A percentile compares a stretch with the other conserved stretches of the same genome.
phyloP scores from a whole-genome alignment of 2,329 filamentous ascomycete species.

The Capronia epimyces region DNA sequence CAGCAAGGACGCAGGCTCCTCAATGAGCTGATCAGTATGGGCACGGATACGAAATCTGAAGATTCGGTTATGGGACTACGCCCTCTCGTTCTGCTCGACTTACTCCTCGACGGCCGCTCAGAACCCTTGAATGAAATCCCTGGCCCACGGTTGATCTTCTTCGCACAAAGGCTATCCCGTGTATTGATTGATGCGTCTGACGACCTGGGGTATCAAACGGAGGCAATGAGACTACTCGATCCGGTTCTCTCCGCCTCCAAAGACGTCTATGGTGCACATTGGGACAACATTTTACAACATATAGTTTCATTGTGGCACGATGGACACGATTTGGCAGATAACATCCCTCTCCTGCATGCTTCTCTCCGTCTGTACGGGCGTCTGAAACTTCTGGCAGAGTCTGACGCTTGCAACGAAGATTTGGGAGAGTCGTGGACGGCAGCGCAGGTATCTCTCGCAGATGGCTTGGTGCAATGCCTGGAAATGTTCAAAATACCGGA shows the following conservation, averaged over 20 bases:
- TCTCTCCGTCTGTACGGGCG: conserved; percentile 65
- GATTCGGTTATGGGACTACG: conserved; percentile 3
- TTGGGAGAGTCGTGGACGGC: conserved; percentile 67
- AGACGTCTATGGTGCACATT: conserved; percentile 83
- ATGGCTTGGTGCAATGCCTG: conserved; percentile 48
- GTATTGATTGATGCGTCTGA: conserved; percentile 55
- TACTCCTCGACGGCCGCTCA: conserved; percentile 47
- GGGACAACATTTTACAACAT: conserved; percentile 61
- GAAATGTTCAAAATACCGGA: conserved; percentile 55
- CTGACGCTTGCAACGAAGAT: conserved; percentile 65
- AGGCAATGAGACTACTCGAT: conserved; percentile 42
- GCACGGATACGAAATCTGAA: conserved; percentile 43
- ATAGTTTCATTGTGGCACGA: conserved; percentile 55
- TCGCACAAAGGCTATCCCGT: conserved; percentile 69
- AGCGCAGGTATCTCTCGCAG: conserved; percentile 51
- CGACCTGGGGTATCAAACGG: conserved; percentile 33
- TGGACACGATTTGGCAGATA: conserved; percentile 44
- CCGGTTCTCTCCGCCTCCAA: conserved; percentile 66
- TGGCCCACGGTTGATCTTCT: conserved; percentile 68
- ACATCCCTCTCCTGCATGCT: conserved; percentile 61
- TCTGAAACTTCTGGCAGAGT: conserved; percentile 52
- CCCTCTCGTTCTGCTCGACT: conserved; percentile 50
- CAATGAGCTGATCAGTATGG: conserved; percentile 56
- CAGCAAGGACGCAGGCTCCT: conserved; percentile 49
- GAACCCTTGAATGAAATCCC: conserved; percentile 45